Evolutionary conservation across 176 grass and related monocot genomes (phyloP).

Genomic region (Avena eriantha): DNA sequence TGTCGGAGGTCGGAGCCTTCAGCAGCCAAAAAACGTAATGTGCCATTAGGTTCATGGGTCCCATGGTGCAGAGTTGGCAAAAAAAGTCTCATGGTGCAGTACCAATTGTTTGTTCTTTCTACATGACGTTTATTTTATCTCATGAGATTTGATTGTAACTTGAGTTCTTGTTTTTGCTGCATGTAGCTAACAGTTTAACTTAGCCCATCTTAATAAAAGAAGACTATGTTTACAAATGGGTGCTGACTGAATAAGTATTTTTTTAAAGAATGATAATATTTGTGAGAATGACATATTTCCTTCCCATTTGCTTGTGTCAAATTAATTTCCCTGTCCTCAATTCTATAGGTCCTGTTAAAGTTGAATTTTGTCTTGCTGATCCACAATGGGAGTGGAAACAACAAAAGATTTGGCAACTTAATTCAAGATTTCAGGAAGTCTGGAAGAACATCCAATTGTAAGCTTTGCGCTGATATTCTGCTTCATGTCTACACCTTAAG

Average conservation of each 20-base stretch:
- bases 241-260: neutral
- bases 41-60: neutral
- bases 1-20: neutral
- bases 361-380: constrained; percentile 70
- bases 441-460: constrained; percentile 73
- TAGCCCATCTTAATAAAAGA: neutral
- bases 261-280: neutral
- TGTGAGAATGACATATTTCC: constrained; percentile 28
- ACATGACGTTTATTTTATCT: constrained; percentile 26
- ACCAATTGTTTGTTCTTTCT: constrained; percentile 32
- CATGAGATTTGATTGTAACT: constrained; percentile 16
- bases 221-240: constrained; percentile 11
- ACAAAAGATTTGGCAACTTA: constrained; percentile 73
- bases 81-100: neutral
- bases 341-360: constrained; percentile 59
- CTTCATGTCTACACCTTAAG: constrained; percentile 9
- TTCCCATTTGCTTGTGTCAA: constrained; percentile 19
- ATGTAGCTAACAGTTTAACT: neutral
- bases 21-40: neutral
- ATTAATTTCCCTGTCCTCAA: constrained; percentile 26
- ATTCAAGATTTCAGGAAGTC: constrained; percentile 75
- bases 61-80: neutral
- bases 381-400: constrained; percentile 67
- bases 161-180: constrained; percentile 30
- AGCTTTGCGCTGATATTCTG: constrained; percentile 41